Base-by-base conservation (phyloP, 768 basidiomycete genomes). In the Chalciporus pseudorubinellus region DNA sequence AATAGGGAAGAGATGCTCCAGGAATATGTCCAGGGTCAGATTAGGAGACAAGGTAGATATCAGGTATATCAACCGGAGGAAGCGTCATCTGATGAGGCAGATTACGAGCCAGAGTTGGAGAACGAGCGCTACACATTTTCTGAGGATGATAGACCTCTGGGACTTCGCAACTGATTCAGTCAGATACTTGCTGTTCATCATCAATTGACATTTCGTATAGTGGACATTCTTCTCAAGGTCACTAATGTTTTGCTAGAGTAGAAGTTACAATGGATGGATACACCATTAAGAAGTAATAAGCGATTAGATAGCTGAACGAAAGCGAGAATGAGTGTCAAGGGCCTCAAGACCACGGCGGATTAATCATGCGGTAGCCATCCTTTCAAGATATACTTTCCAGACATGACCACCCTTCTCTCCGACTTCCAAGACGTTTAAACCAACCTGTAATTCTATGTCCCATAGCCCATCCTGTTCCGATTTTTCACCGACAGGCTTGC, bases 321-420 rank as follows among this genome's bases (percentile, higher is more conserved):
- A 53, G 46, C 4, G 34, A 19, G 28, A 57, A 39, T 49, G 40
- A 47, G 36, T 41, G 46, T 34, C 40, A 42, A 45, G 45, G 34
- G 13, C 29, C 29, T 11, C 29, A 1, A 31, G 29, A 28, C 44
- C 43, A 53, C 21, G 45, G 39, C 47, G 24, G n/a, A 46, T 44
- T 29, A 31, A 51, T 65, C 56, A 70, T 36, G 59, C 47, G 11
- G 52, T 40, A 19, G 59, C 50, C 53, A 72, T 51, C 39, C 81
- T 75, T 57, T 83, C 80, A 39, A 84, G 69, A 63, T 85, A 85
- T 20, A 87, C 73, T 66, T 84, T 88, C 87, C 87, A 89, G 21
- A 80, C 66, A 58, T 82, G 65, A 10, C 86, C 86, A 29, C 80
- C 83, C 59, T 77, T 78, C 71, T 87, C 86, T 29, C 89, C 87